Evolutionary conservation across 148 eudicot genomes (phyloP), one percentile per base, ranked within the genome.

Genomic region (Cornus florida): DNA sequence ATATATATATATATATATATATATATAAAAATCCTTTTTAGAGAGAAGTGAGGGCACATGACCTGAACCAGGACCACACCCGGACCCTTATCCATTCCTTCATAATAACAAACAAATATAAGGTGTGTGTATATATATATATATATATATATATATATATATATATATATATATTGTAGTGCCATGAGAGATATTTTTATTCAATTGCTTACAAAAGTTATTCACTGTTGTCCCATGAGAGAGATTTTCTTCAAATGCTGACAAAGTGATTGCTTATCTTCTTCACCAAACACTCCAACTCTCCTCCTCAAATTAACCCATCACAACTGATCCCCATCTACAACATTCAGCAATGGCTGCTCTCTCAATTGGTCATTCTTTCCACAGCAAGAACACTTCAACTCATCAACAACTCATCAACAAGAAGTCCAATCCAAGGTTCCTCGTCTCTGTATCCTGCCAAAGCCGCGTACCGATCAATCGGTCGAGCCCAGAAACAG

Each of bases 311-410:
- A 73, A 28, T 23, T 74, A 69, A 4, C n/a, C n/a, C n/a, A n/a
- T n/a, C n/a, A n/a, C n/a, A n/a, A n/a, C n/a, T n/a, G n/a, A n/a
- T n/a, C n/a, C n/a, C n/a, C n/a, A n/a, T n/a, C n/a, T n/a, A n/a
- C n/a, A n/a, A n/a, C n/a, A n/a, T 46, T 43, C 67, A 59, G 59
- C 81, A 70, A 89, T 89, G 92, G 90, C 92, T 77, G 77, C 88
- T 56, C 77, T 89, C 65, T 79, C 78, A 35, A 43, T 84, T 14
- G 69, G 69, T 50, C 86, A 79, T 53, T 78, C 69, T 70, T 81
- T 75, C 69, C 78, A 69, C 77, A 60, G 32, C 81, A 73, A 23
- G 31, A 78, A 32, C 72, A 77, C 3, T 24, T 77, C 87, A 74
- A 46, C 19, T 33, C 83, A 73, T 50, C 24, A 82, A 43, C 69